These are phyloP conservation scores for Lachnellula willkommii DNA, from an alignment of 2,329 filamentous ascomycete genomes.

Conservation along the genomic window DNA sequence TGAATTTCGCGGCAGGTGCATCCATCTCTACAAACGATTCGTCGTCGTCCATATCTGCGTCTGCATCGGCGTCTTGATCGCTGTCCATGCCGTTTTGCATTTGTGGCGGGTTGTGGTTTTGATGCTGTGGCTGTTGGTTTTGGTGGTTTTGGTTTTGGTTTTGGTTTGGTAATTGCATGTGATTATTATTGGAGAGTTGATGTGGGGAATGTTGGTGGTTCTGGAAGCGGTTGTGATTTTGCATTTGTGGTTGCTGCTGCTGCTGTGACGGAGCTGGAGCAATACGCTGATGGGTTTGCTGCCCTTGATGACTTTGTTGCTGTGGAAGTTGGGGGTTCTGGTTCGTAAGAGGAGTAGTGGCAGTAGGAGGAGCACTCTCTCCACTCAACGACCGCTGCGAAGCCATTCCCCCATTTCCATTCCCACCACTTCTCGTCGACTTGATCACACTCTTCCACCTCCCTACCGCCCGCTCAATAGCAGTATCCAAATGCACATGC, in stretches of 20 bases:
- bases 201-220: slow-evolving; percentile 1
- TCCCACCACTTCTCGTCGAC: slow-evolving; percentile 1
- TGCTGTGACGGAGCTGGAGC: not conserved
- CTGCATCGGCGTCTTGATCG: slow-evolving; percentile 20
- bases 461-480: slow-evolving; percentile 52
- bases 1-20: slow-evolving; percentile 15
- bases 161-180: too few relatives aligned
- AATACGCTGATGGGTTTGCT: not conserved
- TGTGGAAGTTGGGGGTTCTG: too few relatives aligned
- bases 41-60: slow-evolving; percentile 47
- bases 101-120: not conserved
- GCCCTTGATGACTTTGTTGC: too few relatives aligned
- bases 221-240: slow-evolving; percentile 1
- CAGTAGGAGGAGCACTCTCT: slow-evolving; percentile 10
- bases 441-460: slow-evolving; percentile 58
- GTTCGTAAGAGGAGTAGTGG: too few relatives aligned
- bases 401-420: slow-evolving; percentile 37
- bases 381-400: slow-evolving; percentile 43
- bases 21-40: slow-evolving; percentile 49
- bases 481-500: slow-evolving; percentile 45
- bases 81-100: slow-evolving; percentile 7
- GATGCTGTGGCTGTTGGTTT: not conserved
- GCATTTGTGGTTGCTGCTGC: not conserved
- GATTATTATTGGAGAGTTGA: not conserved
- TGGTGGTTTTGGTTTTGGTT: not conserved